A percentile compares a stretch with the other conserved stretches of the same genome.
Evolutionary conservation across 345 rosid species (phyloP).

Genomic region (Raphanus raphanistrum): DNA sequence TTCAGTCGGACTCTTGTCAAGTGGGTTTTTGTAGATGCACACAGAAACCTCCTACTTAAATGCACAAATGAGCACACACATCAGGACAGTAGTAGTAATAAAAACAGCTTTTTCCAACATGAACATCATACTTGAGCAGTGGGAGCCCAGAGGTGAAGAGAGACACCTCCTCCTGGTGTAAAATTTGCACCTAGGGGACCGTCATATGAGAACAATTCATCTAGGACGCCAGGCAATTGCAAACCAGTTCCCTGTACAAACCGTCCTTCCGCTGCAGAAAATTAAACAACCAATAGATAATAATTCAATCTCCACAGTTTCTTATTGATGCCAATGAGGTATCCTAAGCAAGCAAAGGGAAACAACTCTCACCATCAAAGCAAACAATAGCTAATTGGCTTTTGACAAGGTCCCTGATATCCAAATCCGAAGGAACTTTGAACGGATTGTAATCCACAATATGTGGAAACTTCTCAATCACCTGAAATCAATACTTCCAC

Average conservation of each 20-base stretch:
- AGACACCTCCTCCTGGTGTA: slow-evolving; percentile 53
- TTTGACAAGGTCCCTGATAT: slow-evolving; percentile 61
- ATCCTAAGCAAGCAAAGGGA: slow-evolving; percentile 4
- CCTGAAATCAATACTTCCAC: slow-evolving; percentile 46
- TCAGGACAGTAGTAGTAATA: neutral
- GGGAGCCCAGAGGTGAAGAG: slow-evolving; percentile 86
- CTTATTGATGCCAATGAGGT: slow-evolving; percentile 4
- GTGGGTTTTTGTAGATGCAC: slow-evolving; percentile 52
- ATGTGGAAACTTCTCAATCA: slow-evolving; percentile 79
- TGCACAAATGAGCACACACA: slow-evolving; percentile 27
- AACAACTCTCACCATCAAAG: slow-evolving; percentile 49
- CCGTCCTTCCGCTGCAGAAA: slow-evolving; percentile 58
- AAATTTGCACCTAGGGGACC: slow-evolving; percentile 89
- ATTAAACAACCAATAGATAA: neutral
- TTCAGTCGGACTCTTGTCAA: slow-evolving; percentile 53
- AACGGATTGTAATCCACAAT: slow-evolving; percentile 63
- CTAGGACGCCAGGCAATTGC: slow-evolving; percentile 84
- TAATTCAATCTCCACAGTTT: neutral
- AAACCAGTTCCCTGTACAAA: slow-evolving; percentile 64
- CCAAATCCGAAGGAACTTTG: slow-evolving; percentile 56
- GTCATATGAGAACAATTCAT: slow-evolving; percentile 75
- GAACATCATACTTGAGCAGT: slow-evolving; percentile 72
- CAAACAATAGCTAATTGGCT: slow-evolving; percentile 74
- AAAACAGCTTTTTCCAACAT: neutral
- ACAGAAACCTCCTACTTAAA: slow-evolving; percentile 63